Evolutionary conservation across 2,329 filamentous ascomycete genomes (phyloP).

Genomic region (Tolypocladium tropicale): DNA sequence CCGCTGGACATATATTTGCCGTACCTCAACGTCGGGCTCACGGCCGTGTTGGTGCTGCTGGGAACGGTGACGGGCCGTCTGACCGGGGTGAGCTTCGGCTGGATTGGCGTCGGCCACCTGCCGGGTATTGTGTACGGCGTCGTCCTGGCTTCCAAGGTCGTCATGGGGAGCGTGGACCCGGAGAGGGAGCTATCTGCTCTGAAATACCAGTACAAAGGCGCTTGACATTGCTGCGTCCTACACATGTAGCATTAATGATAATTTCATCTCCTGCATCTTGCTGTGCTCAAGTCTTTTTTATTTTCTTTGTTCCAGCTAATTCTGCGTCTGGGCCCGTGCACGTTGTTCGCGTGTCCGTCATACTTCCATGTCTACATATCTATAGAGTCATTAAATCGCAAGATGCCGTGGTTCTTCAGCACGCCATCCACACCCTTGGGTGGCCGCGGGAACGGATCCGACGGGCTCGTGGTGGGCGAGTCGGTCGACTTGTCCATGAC

Average conservation of each 20-base stretch:
- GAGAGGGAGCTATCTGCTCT: constrained; percentile 51
- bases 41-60: constrained; percentile 36
- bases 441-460: constrained; percentile 47
- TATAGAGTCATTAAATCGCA: constrained; percentile 90
- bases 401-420: constrained; percentile 72
- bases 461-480: constrained; percentile 25
- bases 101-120: constrained; percentile 36
- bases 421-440: constrained; percentile 82
- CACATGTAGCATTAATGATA: not conserved
- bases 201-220: constrained; percentile 59
- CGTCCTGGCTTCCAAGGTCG: constrained; percentile 49
- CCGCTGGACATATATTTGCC: constrained; percentile 51
- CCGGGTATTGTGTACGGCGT: constrained; percentile 50
- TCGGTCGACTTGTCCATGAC: constrained; percentile 77
- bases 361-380: constrained; percentile 40
- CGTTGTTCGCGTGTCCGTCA: not conserved
- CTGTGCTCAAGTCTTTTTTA: not conserved
- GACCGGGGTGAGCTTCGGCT: constrained; percentile 22
- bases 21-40: constrained; percentile 49
- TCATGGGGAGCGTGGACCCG: constrained; percentile 61
- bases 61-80: constrained; percentile 27
- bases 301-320: not conserved
- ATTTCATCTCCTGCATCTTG: not conserved
- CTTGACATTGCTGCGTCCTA: constrained; percentile 24
- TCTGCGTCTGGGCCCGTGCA: not conserved